A percentile compares a stretch with the other conserved stretches of the same genome.
phyloP scores from a whole-genome alignment of 345 rosid species.

The Psidium friedrichsthalianum region DNA sequence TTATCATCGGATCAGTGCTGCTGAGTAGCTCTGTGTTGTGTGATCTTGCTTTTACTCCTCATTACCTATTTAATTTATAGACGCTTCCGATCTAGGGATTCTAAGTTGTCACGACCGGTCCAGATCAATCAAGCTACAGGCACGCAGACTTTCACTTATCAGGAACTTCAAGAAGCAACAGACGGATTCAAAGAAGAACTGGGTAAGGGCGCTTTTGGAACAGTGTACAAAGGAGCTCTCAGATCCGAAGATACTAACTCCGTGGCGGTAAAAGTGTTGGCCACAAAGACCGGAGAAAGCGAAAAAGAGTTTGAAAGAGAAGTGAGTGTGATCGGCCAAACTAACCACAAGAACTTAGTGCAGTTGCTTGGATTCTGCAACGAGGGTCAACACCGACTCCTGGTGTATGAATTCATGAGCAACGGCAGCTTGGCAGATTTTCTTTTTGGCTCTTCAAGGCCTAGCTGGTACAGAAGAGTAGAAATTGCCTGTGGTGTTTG shows the following conservation, averaged over 20 bases:
- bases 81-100: neutral
- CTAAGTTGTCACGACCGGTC: neutral
- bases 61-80: neutral
- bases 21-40: neutral
- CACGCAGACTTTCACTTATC: neutral
- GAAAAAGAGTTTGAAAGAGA: conserved; percentile 18
- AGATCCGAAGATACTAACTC: neutral
- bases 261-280: conserved; percentile 14
- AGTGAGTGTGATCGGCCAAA: conserved; percentile 9
- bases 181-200: neutral
- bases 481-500: conserved; percentile 14
- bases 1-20: neutral
- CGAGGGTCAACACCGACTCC: conserved; percentile 6
- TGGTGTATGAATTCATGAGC: conserved; percentile 21
- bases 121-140: neutral
- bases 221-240: conserved; percentile 10
- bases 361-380: conserved; percentile 19
- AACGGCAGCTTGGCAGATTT: conserved; percentile 10
- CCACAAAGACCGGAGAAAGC: neutral
- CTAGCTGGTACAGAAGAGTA: conserved; percentile 7
- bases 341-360: conserved; percentile 28
- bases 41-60: neutral
- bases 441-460: conserved; percentile 5
- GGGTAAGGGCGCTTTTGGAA: conserved; percentile 15
- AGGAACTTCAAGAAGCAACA: neutral